A percentile compares a stretch with the other conserved stretches of the same genome.
phyloP scores from a whole-genome alignment of 257 asterid species.

The Nemophila menziesii region DNA sequence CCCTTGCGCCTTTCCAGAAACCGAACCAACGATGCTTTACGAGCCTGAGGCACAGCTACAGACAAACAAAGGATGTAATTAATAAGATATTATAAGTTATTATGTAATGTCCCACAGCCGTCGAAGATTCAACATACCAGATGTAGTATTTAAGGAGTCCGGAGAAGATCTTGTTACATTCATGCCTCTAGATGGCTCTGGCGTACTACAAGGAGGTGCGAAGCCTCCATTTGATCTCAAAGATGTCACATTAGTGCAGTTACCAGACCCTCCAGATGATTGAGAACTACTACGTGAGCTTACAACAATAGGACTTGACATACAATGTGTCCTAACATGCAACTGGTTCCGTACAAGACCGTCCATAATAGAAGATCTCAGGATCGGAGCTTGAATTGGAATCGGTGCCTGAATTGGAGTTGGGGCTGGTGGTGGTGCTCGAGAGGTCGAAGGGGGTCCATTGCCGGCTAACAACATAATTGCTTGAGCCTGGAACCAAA shows the following conservation, averaged over 20 bases:
- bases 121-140: slow-evolving; percentile 28
- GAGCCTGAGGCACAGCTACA: slow-evolving; percentile 84
- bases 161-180: slow-evolving; percentile 28
- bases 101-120: background rate
- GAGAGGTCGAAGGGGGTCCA: slow-evolving; percentile 32
- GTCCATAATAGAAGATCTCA: slow-evolving; percentile 30
- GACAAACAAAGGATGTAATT: slow-evolving; percentile 2
- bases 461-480: slow-evolving; percentile 90
- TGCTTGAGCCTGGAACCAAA: slow-evolving; percentile 66
- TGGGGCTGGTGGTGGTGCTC: slow-evolving; percentile 22
- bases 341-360: slow-evolving; percentile 28
- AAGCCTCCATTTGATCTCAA: slow-evolving; percentile 23
- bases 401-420: slow-evolving; percentile 32
- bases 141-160: slow-evolving; percentile 23
- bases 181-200: slow-evolving; percentile 29
- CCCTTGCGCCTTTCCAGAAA: slow-evolving; percentile 93
- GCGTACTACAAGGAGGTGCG: slow-evolving; percentile 21
- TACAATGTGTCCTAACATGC: slow-evolving; percentile 21
- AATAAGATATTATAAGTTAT: background rate
- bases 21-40: slow-evolving; percentile 76
- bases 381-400: slow-evolving; percentile 31
- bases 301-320: slow-evolving; percentile 26
- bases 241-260: slow-evolving; percentile 13
- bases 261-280: slow-evolving; percentile 18
- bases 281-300: slow-evolving; percentile 23